phyloP scores from a whole-genome alignment of 441 rosid species.

The Populus hybrid region DNA sequence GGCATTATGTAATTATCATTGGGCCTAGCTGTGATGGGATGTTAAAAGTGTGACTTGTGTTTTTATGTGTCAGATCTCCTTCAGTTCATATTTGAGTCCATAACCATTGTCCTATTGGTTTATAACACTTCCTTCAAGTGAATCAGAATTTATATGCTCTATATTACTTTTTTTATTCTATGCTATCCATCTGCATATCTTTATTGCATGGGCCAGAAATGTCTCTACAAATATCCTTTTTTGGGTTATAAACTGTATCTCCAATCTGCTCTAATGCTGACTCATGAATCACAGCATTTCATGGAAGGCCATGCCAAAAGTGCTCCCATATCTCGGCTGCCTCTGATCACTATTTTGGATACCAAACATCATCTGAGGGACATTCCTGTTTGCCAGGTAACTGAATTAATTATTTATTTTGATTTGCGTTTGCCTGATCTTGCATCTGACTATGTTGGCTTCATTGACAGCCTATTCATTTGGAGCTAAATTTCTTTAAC shows the following conservation, averaged over 20 bases:
- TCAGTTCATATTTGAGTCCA: background rate
- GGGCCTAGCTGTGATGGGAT: background rate
- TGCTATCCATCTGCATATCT: background rate
- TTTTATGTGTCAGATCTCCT: background rate
- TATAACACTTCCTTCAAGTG: background rate
- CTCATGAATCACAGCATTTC: conserved; percentile 62
- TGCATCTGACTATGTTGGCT: conserved; percentile 31
- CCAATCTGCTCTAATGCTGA: background rate
- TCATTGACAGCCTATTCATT: conserved; percentile 81
- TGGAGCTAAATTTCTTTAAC: conserved; percentile 98
- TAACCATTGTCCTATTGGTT: background rate
- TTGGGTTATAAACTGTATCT: background rate
- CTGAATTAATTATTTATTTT: conserved; percentile 19
- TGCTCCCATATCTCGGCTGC: conserved; percentile 88
- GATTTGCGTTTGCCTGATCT: conserved; percentile 17
- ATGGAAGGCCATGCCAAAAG: conserved; percentile 99
- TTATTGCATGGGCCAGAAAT: conserved; percentile 3
- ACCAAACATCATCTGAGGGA: conserved; percentile 77
- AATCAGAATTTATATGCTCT: background rate
- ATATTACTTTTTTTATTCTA: background rate
- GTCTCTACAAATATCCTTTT: background rate
- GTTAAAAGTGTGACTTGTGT: background rate
- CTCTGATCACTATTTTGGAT: conserved; percentile 74
- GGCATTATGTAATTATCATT: background rate
- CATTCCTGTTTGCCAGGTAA: conserved; percentile 90